Percentiles rank a stretch among this genome's conserved stretches.
Conservation (phyloP, 441 rosid species). For the Brassica balearica region DNA sequence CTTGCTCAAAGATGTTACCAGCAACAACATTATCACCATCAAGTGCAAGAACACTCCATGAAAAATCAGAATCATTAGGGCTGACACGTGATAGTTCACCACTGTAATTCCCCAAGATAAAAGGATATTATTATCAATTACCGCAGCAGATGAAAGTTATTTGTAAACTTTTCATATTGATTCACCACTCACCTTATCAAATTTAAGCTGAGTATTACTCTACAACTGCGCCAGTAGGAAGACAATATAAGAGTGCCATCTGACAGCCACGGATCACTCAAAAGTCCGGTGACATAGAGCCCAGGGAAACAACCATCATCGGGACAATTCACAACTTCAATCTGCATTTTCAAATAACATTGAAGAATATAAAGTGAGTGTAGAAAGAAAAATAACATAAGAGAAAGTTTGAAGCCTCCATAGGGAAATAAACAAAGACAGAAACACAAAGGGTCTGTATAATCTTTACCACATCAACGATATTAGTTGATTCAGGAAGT, state of each 20-base stretch:
- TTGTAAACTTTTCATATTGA: constrained; percentile 15
- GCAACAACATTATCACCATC: constrained; percentile 80
- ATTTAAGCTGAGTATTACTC: constrained; percentile 76
- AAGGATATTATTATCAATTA: constrained; percentile 26
- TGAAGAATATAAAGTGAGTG: background rate
- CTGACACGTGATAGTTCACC: constrained; percentile 73
- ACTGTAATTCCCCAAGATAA: constrained; percentile 51
- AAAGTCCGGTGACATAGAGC: constrained; percentile 64
- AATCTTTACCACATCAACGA: constrained; percentile 75
- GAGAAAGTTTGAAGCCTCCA: background rate
- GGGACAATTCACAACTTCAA: constrained; percentile 71
- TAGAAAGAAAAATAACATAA: constrained; percentile 10
- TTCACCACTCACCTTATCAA: constrained; percentile 58
- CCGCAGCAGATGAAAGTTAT: constrained; percentile 5
- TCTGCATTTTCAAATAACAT: constrained; percentile 52
- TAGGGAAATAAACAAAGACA: background rate
- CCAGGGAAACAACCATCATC: constrained; percentile 90
- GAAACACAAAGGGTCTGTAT: constrained; percentile 1
- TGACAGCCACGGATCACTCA: constrained; percentile 84
- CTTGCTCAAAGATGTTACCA: constrained; percentile 55
- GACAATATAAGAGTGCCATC: constrained; percentile 85
- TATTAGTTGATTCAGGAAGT: constrained; percentile 47
- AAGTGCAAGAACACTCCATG: constrained; percentile 75
- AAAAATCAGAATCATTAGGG: constrained; percentile 65
- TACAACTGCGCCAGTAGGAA: constrained; percentile 77